Evolutionary conservation across 108 stramenopile species (phyloP), one percentile per base, ranked within the genome.

Genomic region (Poteriospumella lacustris): DNA sequence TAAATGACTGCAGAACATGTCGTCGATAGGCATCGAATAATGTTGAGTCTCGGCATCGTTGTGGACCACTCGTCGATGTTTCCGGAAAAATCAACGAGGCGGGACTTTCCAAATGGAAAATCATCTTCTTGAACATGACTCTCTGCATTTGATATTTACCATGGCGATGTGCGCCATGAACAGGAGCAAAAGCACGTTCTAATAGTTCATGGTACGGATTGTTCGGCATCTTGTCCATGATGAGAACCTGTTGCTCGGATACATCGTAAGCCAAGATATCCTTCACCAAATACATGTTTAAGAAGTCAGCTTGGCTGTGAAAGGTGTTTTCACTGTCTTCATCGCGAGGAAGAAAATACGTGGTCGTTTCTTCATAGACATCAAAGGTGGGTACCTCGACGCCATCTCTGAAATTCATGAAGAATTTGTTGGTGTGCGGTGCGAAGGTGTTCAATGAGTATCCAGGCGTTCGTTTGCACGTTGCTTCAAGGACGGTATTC

Each of bases 321-420:
- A 79, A 79, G 58, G 68, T 56, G 40, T 79, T 79, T 36, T 79
- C 78, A 15, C 42, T 43, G 67, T 79, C 78, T 38, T 79, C 78
- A 43, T 79, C 78, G 0, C 78, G 43, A 0, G 67, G 42, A 0
- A 79, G 1, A 0, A 79, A 42, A 29, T 70, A 70, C 12, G 68
- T 79, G 12, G 44, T 2, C 39, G 39, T n/a, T 39, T 5, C 12
- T 44, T 70, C 70, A n/a, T n/a, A n/a, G n/a, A n/a, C n/a, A n/a
- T n/a, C n/a, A n/a, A n/a, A n/a, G n/a, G n/a, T n/a, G n/a, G n/a
- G n/a, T n/a, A n/a, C n/a, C n/a, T n/a, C n/a, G n/a, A n/a, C n/a
- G n/a, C n/a, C n/a, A n/a, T n/a, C n/a, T n/a, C n/a, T n/a, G n/a
- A n/a, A n/a, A n/a, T n/a, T n/a, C n/a, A n/a, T n/a, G n/a, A n/a